Base-by-base conservation (phyloP, 2,329 filamentous ascomycete species). In the Dryadomyces sulphureus region DNA sequence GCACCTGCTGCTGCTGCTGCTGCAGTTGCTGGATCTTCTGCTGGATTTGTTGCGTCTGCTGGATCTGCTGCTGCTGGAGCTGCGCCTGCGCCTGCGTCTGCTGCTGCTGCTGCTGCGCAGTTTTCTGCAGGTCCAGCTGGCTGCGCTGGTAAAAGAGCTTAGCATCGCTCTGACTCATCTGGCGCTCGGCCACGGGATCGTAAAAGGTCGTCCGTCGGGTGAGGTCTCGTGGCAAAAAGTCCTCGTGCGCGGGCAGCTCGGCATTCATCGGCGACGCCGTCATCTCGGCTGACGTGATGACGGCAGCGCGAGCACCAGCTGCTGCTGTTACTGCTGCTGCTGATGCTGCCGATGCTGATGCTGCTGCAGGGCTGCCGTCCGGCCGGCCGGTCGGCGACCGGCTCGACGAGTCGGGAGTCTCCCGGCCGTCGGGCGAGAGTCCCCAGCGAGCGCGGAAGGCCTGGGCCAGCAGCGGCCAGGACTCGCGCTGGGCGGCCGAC, bases 91-190 rank as follows among this genome's bases (percentile, higher is more conserved):
- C 24, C 25, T 7, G 66, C 21, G 55, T 48, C 25, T 47, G 54
- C 25, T 47, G 54, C 41, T 57, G 59, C 45, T 59, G 60, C 59
- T 63, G 48, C 54, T 62, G 48, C 55, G 35, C 57, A 43, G 53
- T 54, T 55, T 61, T 69, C 53, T 57, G 57, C 47, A 62, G 59
- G 51, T 81, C 82, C 48, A 80, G 68, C 62, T 88, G 84, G 62
- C 86, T 88, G 53, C 85, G 75, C 65, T 95, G 90, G 62, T 94
- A 98, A 66, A 96, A 94, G 51, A 95, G 74, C 63, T 94, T 96
- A 49, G 90, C 86, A 60, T 98, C 92, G 22, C 85, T 81, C 62
- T 94, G 88, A 57, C 83, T 93, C 79, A 94, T 84, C 58, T 90
- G 85, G 57, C 92, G 93, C 64, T 98, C 92, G 45, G 86, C 84